phyloP scores from a whole-genome alignment of 305 asterid genomes.

The Fraxinus dipetala region DNA sequence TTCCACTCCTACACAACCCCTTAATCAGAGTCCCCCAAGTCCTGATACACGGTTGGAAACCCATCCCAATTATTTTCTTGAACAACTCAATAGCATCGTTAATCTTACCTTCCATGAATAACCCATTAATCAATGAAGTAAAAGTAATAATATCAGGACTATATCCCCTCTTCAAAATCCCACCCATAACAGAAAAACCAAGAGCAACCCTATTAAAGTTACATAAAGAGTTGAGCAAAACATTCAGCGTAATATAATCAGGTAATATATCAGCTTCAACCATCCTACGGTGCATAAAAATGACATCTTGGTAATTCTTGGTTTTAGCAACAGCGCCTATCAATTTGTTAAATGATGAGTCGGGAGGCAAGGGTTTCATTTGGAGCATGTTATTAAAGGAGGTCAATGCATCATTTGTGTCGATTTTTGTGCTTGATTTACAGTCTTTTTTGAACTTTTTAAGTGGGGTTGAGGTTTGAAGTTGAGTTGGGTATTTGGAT shows the following conservation, averaged over 20 bases:
- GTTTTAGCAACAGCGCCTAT: constrained; percentile 44
- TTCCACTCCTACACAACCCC: constrained; percentile 68
- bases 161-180: constrained; percentile 54
- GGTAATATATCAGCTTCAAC: constrained; percentile 32
- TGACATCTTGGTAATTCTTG: constrained; percentile 35
- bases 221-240: constrained; percentile 58
- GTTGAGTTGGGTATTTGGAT: constrained; percentile 23
- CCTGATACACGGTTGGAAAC: constrained; percentile 38
- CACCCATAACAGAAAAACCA: constrained; percentile 58
- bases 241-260: constrained; percentile 48
- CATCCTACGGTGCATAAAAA: constrained; percentile 45
- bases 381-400: constrained; percentile 47
- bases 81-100: constrained; percentile 46
- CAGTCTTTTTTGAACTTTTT: neutral
- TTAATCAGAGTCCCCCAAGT: constrained; percentile 64
- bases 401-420: constrained; percentile 27
- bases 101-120: constrained; percentile 47
- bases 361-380: constrained; percentile 39
- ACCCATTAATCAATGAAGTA: constrained; percentile 59
- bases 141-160: constrained; percentile 47
- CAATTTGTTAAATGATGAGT: constrained; percentile 43
- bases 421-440: constrained; percentile 1
- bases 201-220: constrained; percentile 32
- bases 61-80: constrained; percentile 45
- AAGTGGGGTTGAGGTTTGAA: neutral